These are phyloP conservation scores for Hippophae rhamnoides DNA, from an alignment of 306 rosid genomes.

Conservation along the genomic window DNA sequence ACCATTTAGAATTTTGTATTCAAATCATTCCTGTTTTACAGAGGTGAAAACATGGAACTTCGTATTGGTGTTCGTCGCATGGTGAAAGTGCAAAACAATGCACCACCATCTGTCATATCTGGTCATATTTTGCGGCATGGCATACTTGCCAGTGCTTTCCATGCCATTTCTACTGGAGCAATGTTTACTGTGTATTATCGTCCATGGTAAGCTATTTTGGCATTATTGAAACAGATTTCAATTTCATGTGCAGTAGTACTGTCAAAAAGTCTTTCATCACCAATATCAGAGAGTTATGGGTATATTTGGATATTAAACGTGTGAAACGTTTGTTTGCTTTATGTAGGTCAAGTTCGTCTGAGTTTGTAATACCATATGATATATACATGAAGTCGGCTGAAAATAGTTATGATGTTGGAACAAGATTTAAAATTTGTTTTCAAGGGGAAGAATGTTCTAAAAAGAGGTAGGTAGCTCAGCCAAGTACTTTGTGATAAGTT, in stretches of 20 bases:
- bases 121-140: constrained; percentile 54
- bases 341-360: constrained; percentile 50
- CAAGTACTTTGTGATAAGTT: not conserved
- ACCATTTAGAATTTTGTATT: not conserved
- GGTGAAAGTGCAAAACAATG: constrained; percentile 13
- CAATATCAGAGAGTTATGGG: not conserved
- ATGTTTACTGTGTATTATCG: constrained; percentile 45
- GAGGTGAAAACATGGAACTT: constrained; percentile 52
- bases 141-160: constrained; percentile 37
- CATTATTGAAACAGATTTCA: not conserved
- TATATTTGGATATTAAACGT: constrained; percentile 5
- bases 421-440: constrained; percentile 27
- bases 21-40: constrained; percentile 17
- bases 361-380: constrained; percentile 39
- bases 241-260: constrained; percentile 1
- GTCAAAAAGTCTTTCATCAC: not conserved
- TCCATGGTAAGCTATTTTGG: constrained; percentile 49
- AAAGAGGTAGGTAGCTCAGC: constrained; percentile 45
- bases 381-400: constrained; percentile 30
- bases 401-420: constrained; percentile 36
- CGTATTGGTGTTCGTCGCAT: constrained; percentile 47
- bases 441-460: constrained; percentile 32
- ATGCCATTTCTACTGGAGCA: constrained; percentile 39
- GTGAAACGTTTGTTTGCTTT: constrained; percentile 14
- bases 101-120: constrained; percentile 37